Conservation (phyloP, 192 early-diverging fungal genomes). For the Geranomyces variabilis region DNA sequence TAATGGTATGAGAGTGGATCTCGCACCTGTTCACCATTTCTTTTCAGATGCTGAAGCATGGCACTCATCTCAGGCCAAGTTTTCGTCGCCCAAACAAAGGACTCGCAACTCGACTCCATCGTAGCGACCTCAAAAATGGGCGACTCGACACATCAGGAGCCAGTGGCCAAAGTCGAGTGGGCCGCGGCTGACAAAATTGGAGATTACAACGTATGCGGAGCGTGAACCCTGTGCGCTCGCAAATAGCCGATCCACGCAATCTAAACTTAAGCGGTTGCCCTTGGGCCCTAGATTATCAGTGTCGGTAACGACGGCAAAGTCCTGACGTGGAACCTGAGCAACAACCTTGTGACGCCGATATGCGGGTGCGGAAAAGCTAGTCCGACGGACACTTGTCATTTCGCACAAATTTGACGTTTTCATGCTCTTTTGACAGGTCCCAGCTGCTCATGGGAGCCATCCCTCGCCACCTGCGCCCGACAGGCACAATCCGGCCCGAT, state of each 20-base stretch:
- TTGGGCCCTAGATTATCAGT: constrained; percentile 37
- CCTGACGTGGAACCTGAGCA: constrained; percentile 43
- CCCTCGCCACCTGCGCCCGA: constrained; percentile 23
- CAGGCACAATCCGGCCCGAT: background rate
- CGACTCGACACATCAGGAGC: constrained; percentile 53
- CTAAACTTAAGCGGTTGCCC: no score
- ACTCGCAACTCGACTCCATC: constrained; percentile 41
- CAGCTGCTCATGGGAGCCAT: constrained; percentile 22
- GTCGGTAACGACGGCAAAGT: constrained; percentile 53
- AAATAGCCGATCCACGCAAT: no score
- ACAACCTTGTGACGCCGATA: constrained; percentile 37
- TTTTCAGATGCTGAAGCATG: background rate
- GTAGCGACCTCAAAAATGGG: constrained; percentile 35
- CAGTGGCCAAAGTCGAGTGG: constrained; percentile 48
- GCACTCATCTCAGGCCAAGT: constrained; percentile 37
- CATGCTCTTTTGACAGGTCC: constrained; percentile 19
- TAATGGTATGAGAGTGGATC: constrained; percentile 25
- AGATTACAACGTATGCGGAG: constrained; percentile 34
- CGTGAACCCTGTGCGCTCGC: background rate
- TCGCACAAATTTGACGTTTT: no score
- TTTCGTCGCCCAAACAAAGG: constrained; percentile 43
- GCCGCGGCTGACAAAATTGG: constrained; percentile 35
- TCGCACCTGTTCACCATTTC: background rate
- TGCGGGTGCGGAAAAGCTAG: no score
- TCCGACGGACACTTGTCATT: no score